Evolutionary conservation across 257 asterid species (phyloP).

Genomic region (Ligustrum vulgare): DNA sequence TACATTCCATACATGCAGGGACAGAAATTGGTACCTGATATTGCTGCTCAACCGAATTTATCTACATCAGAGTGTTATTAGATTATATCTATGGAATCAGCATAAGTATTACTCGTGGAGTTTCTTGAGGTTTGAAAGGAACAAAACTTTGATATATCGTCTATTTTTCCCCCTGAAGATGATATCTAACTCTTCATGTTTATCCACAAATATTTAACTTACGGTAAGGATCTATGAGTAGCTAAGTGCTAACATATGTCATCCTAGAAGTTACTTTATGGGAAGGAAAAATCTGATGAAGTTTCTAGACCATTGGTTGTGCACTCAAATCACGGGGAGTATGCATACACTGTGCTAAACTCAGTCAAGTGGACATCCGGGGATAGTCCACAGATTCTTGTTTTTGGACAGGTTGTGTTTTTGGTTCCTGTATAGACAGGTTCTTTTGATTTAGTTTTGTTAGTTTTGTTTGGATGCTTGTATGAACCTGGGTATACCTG

Average conservation of each 20-base stretch:
- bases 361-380: conserved; percentile 62
- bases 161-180: conserved; percentile 17
- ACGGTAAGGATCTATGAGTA: too few relatives aligned
- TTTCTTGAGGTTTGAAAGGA: conserved; percentile 22
- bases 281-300: too few relatives aligned
- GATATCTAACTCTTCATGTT: conserved; percentile 43
- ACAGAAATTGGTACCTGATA: conserved; percentile 37
- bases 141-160: not conserved
- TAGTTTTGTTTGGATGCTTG: too few relatives aligned
- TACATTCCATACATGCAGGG: conserved; percentile 52
- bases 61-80: conserved; percentile 38
- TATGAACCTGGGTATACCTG: too few relatives aligned
- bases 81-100: conserved; percentile 17
- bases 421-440: too few relatives aligned
- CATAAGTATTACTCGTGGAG: conserved; percentile 19
- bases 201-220: conserved; percentile 27
- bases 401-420: too few relatives aligned
- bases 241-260: not conserved
- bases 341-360: conserved; percentile 60
- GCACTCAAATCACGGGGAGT: conserved; percentile 73
- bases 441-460: too few relatives aligned
- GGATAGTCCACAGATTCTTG: conserved; percentile 38
- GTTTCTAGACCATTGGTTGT: conserved; percentile 38
- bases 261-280: not conserved
- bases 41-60: conserved; percentile 42